Conservation (phyloP, 768 basidiomycete species). For the Podaxis mareebaensis region DNA sequence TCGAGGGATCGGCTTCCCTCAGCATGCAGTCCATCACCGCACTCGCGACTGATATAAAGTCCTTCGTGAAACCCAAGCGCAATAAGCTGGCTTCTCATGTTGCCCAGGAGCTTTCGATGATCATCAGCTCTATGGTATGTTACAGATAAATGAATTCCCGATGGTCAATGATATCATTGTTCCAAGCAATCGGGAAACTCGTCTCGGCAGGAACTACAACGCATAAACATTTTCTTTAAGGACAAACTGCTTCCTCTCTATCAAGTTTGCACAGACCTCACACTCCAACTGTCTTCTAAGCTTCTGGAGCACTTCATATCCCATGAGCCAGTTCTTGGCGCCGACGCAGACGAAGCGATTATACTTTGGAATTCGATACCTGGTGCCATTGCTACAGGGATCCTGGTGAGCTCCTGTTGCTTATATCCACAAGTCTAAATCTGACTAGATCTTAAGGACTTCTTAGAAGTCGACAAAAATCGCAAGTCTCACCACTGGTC, state of each 20-base stretch:
- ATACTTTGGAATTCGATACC: conserved; percentile 1
- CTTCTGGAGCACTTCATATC: background rate
- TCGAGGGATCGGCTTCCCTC: background rate
- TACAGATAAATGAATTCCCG: background rate
- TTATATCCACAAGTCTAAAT: background rate
- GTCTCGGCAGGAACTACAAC: background rate
- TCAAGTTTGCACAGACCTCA: conserved; percentile 1
- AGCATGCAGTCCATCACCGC: conserved; percentile 9
- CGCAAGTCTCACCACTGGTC: conserved; percentile 4
- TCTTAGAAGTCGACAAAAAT: conserved; percentile 19
- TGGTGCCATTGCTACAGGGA: conserved; percentile 21
- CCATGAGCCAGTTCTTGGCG: background rate
- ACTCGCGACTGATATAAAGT: conserved; percentile 5
- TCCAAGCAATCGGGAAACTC: conserved; percentile 5
- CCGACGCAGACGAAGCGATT: background rate
- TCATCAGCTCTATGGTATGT: conserved; percentile 5
- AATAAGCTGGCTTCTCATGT: background rate
- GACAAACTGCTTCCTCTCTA: conserved; percentile 3
- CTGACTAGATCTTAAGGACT: conserved; percentile 15
- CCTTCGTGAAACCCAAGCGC: background rate
- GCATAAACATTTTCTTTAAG: background rate
- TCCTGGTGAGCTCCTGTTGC: conserved; percentile 25
- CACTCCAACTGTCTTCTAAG: conserved; percentile 4
- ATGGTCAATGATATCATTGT: background rate
- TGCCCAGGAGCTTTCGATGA: background rate